Evolutionary conservation across 116 monocot species (phyloP).

Genomic region (Posidonia oceanica): DNA sequence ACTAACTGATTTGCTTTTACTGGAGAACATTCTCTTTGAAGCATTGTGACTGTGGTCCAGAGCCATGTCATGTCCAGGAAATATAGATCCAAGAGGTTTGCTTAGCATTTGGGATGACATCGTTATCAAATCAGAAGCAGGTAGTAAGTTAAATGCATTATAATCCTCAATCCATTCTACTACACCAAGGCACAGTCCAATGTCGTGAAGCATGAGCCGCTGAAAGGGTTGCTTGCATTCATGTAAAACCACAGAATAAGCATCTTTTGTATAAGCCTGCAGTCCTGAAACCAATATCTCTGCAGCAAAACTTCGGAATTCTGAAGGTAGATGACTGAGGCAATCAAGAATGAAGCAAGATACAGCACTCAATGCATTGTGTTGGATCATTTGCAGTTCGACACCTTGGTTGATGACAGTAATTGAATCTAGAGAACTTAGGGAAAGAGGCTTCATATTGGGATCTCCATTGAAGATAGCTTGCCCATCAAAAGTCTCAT

Average conservation of each 20-base stretch:
- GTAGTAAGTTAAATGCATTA: slow-evolving; percentile 29
- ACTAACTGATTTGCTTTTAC: slow-evolving; percentile 1
- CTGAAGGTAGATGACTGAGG: slow-evolving; percentile 59
- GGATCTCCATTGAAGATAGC: no score
- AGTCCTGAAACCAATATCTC: slow-evolving; percentile 75
- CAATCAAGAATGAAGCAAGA: slow-evolving; percentile 75
- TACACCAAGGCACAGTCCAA: slow-evolving; percentile 87
- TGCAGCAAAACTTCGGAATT: slow-evolving; percentile 69
- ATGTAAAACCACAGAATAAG: slow-evolving; percentile 36
- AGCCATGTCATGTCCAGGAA: slow-evolving; percentile 4
- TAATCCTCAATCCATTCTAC: slow-evolving; percentile 78
- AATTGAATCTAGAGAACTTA: no score
- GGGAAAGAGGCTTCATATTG: no score
- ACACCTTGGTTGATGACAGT: background rate
- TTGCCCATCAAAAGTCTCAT: background rate
- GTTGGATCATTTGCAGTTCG: slow-evolving; percentile 1
- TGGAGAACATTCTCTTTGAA: background rate
- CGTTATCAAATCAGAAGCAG: slow-evolving; percentile 8
- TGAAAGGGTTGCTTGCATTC: slow-evolving; percentile 44
- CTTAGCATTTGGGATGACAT: background rate
- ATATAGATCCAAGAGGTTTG: background rate
- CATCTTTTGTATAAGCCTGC: slow-evolving; percentile 36
- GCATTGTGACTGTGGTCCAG: slow-evolving; percentile 3
- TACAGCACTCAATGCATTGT: slow-evolving; percentile 16
- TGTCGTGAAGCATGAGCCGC: slow-evolving; percentile 88